A percentile compares a stretch with the other conserved stretches of the same genome.
These are phyloP conservation scores for Pontederia paniculata DNA, from an alignment of 176 grass and related monocot species.

Conservation along the genomic window DNA sequence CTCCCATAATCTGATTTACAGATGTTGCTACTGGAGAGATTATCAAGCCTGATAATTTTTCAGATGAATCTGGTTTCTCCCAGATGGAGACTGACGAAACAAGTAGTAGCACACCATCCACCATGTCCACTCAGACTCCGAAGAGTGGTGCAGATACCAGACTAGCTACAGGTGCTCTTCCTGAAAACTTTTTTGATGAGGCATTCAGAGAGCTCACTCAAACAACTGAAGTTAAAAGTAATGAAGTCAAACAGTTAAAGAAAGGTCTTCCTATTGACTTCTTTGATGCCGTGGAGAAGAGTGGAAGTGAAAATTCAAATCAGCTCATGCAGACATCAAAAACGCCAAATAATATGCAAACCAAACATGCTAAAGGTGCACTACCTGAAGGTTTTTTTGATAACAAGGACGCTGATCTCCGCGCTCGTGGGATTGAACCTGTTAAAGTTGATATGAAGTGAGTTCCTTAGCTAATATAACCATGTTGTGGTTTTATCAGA, in stretches of 20 bases:
- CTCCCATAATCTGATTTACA: conserved; percentile 19
- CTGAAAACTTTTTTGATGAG: conserved; percentile 8
- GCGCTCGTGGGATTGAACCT: conserved; percentile 71
- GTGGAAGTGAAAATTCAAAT: conserved; percentile 22
- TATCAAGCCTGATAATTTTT: conserved; percentile 9
- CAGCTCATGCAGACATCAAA: conserved; percentile 23
- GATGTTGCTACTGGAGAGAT: conserved; percentile 38
- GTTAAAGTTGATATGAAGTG: conserved; percentile 67
- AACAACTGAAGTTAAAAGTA: no score
- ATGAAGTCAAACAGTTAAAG: no score
- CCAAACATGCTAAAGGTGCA: conserved; percentile 42
- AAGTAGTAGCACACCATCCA: background rate
- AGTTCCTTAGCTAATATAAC: conserved; percentile 10
- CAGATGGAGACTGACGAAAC: conserved; percentile 3
- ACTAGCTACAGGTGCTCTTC: conserved; percentile 7
- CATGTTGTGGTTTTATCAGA: background rate
- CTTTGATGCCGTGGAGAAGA: conserved; percentile 19
- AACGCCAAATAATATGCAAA: conserved; percentile 20
- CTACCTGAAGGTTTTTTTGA: conserved; percentile 98
- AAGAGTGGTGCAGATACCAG: background rate
- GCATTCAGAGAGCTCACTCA: no score
- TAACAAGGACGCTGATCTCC: conserved; percentile 96
- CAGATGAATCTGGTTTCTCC: conserved; percentile 1
- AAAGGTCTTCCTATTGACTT: background rate
- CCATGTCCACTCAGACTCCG: background rate